Base-by-base conservation (phyloP, 2,329 filamentous ascomycete species). In the Helminthosporium solani region DNA sequence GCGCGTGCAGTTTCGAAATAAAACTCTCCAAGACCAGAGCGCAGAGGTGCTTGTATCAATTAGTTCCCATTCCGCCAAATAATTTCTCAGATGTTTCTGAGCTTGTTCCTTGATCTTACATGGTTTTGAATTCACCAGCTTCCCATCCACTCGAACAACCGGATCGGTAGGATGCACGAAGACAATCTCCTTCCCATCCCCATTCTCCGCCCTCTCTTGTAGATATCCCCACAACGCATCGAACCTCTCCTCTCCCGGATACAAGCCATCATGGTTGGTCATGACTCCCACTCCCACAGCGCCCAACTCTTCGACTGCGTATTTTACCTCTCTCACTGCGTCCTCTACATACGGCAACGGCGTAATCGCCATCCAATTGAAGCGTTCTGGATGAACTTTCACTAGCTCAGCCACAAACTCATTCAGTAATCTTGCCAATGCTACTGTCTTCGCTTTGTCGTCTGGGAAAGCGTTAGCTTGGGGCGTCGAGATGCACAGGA, bases 1-100 rank as follows among this genome's bases (percentile, higher is more conserved):
- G 66, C 66, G 8, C 67, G 54, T 1, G 66, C 67, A 5, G 65
- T 70, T 41, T 70, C 67, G 38, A 68, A 70, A 49, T 70, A 70
- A 41, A 70, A 68, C 21, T 70, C 67, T 5, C 64, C 66, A 0
- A 69, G 50, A 11, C 66, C 67, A 3, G 64, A 64, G 5, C 66
- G 59, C 1, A 70, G 52, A 1, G 65, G 63, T 36, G 66, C 66
- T 70, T 23, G 21, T 23, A 9, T 14, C n/a, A n/a, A n/a, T n/a
- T n/a, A n/a, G n/a, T n/a, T n/a, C n/a, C n/a, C n/a, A n/a, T n/a
- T n/a, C n/a, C n/a, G n/a, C n/a, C n/a, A n/a, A n/a, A n/a, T n/a
- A n/a, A n/a, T n/a, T n/a, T n/a, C n/a, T n/a, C n/a, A n/a, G n/a
- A n/a, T n/a, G n/a, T n/a, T n/a, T n/a, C n/a, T n/a, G n/a, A n/a